Percentiles rank a stretch among this genome's conserved stretches.
These are phyloP conservation scores for Aspergillus glaucus DNA, from an alignment of 2,329 filamentous ascomycete species.

Conservation along the genomic window DNA sequence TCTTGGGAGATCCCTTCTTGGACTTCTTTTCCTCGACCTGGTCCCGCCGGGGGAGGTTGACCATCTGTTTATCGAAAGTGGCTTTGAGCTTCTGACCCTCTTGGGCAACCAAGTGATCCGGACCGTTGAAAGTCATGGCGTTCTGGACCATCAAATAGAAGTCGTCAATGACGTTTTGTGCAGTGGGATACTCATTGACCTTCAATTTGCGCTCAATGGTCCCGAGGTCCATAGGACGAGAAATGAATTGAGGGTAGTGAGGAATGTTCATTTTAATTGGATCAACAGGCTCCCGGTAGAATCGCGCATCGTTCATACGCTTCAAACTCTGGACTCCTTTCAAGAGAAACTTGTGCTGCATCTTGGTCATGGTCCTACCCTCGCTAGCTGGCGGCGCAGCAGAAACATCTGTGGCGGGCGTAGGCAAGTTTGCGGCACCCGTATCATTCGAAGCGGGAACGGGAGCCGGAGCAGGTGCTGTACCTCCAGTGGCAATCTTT, in stretches of 20 bases:
- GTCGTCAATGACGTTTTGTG: constrained; percentile 69
- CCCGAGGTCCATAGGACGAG: constrained; percentile 74
- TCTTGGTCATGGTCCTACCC: constrained; percentile 30
- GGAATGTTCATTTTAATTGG: constrained; percentile 69
- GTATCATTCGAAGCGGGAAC: constrained; percentile 28
- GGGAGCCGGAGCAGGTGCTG: constrained; percentile 16
- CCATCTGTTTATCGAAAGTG: constrained; percentile 56
- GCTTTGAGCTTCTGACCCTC: constrained; percentile 57
- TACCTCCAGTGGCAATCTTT: constrained; percentile 58
- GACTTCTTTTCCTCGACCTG: constrained; percentile 58
- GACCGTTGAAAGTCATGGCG: constrained; percentile 74
- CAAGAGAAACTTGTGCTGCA: constrained; percentile 38
- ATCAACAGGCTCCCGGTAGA: constrained; percentile 74
- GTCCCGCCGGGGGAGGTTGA: constrained; percentile 52
- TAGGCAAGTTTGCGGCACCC: constrained; percentile 40
- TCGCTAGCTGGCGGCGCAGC: constrained; percentile 9
- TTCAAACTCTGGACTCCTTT: constrained; percentile 52
- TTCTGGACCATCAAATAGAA: constrained; percentile 75
- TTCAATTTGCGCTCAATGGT: constrained; percentile 78
- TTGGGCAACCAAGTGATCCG: constrained; percentile 64
- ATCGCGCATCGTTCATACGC: constrained; percentile 72
- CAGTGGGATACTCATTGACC: constrained; percentile 58
- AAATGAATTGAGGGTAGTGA: constrained; percentile 65
- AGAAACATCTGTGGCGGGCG: constrained; percentile 25
- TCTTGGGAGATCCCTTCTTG: constrained; percentile 39